Evolutionary conservation across 192 early-diverging fungal species (phyloP).

Genomic region (Podochytrium sp.): DNA sequence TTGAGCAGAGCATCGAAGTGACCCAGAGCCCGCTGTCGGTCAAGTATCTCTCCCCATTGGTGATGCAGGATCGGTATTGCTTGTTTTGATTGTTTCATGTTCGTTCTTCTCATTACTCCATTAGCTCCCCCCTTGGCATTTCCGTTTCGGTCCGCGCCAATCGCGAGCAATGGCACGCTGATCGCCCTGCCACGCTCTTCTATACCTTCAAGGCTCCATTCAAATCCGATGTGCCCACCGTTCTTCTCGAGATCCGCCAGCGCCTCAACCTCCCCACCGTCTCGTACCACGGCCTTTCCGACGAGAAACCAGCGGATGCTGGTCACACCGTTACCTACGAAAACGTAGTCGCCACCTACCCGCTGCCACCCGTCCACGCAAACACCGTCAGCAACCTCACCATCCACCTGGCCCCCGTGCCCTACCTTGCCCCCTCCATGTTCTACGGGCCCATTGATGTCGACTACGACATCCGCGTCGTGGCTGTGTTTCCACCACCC

Average conservation of each 20-base stretch:
- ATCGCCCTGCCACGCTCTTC: conserved; percentile 19
- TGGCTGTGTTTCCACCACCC: conserved; percentile 25
- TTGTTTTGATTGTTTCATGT: neutral
- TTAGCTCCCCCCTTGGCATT: conserved; percentile 26
- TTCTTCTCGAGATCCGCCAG: conserved; percentile 25
- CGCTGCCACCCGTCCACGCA: conserved; percentile 10
- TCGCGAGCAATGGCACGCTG: conserved; percentile 28
- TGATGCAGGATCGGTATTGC: conserved; percentile 10
- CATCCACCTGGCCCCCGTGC: conserved; percentile 11
- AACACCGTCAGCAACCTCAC: conserved; percentile 22
- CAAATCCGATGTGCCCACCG: conserved; percentile 26
- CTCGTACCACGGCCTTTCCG: neutral
- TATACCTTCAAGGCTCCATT: conserved; percentile 27
- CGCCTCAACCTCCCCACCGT: conserved; percentile 11
- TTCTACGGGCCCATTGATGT: conserved; percentile 29
- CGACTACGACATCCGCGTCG: conserved; percentile 26
- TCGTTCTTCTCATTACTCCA: neutral
- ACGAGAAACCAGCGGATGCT: neutral
- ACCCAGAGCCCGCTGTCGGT: neutral
- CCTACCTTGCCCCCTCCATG: conserved; percentile 26
- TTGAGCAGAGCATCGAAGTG: conserved; percentile 14
- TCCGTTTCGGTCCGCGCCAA: conserved; percentile 20
- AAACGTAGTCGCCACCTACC: conserved; percentile 16
- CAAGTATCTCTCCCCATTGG: neutral
- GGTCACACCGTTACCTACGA: neutral